Percentiles rank a stretch among this genome's conserved stretches.
Evolutionary conservation across 192 early-diverging fungal species (phyloP).

Genomic region (Mortierella claussenii): DNA sequence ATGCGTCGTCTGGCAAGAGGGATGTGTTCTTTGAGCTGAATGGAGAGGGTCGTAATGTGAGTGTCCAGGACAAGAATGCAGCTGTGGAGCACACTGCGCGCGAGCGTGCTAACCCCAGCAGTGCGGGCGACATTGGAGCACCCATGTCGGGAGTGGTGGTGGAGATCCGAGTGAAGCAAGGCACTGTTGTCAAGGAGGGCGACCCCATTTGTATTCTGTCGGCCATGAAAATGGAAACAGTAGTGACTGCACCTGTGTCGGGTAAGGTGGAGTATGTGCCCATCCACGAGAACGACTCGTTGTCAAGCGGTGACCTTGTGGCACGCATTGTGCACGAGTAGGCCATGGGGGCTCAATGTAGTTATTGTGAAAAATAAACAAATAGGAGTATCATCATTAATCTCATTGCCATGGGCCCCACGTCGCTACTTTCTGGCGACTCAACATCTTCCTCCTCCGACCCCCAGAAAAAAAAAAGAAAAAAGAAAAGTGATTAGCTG

Average conservation of each 20-base stretch:
- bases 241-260: constrained; percentile 83
- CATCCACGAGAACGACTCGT: constrained; percentile 79
- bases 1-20: constrained; percentile 72
- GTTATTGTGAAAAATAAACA: neutral
- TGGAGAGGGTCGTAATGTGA: constrained; percentile 91
- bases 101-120: constrained; percentile 78
- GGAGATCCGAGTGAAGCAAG: constrained; percentile 87
- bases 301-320: constrained; percentile 88
- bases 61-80: constrained; percentile 72
- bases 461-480: too few relatives aligned
- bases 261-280: constrained; percentile 80
- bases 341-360: too few relatives aligned
- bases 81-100: constrained; percentile 72
- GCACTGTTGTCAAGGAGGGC: constrained; percentile 85
- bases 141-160: constrained; percentile 98
- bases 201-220: constrained; percentile 91
- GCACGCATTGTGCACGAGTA: constrained; percentile 69
- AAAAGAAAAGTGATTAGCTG: too few relatives aligned
- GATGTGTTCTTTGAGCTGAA: constrained; percentile 98
- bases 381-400: neutral
- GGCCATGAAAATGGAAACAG: constrained; percentile 99
- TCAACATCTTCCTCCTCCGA: too few relatives aligned
- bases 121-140: constrained; percentile 87
- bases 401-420: too few relatives aligned
- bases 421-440: too few relatives aligned